A percentile compares a stretch with the other conserved stretches of the same genome.
Evolutionary conservation across 1,139 yeast species (phyloP).

Genomic region (Arxiozyma bovina): DNA sequence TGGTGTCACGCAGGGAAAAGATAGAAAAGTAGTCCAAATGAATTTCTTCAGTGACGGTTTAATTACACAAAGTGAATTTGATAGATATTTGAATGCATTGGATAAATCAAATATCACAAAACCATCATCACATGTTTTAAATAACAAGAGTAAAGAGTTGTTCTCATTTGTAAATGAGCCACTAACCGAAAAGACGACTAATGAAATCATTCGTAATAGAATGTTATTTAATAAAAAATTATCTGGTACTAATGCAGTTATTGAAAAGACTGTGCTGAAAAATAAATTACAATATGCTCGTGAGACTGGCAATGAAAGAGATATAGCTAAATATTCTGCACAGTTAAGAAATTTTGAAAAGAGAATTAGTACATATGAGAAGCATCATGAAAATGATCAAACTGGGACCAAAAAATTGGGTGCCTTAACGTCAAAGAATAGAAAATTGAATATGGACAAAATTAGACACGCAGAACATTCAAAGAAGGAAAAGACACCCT

Average conservation of each 20-base stretch:
- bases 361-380: slow-evolving; percentile 40
- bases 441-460: slow-evolving; percentile 67
- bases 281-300: slow-evolving; percentile 71
- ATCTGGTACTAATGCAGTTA: slow-evolving; percentile 69
- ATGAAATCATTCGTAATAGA: slow-evolving; percentile 69
- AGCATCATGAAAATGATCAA: slow-evolving; percentile 31
- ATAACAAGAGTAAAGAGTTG: slow-evolving; percentile 55
- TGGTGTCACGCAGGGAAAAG: slow-evolving; percentile 44
- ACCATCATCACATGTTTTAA: slow-evolving; percentile 61
- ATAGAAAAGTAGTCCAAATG: slow-evolving; percentile 63
- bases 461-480: slow-evolving; percentile 73
- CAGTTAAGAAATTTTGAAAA: slow-evolving; percentile 39
- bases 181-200: slow-evolving; percentile 67
- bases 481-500: slow-evolving; percentile 37
- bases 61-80: slow-evolving; percentile 60
- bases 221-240: slow-evolving; percentile 48
- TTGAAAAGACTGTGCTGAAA: slow-evolving; percentile 61
- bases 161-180: slow-evolving; percentile 53
- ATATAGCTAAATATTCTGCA: slow-evolving; percentile 37
- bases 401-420: slow-evolving; percentile 32
- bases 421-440: slow-evolving; percentile 48
- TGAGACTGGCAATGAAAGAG: slow-evolving; percentile 50
- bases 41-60: slow-evolving; percentile 71
- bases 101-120: slow-evolving; percentile 46
- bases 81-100: slow-evolving; percentile 55